These are phyloP conservation scores for Malassezia furfur DNA, from an alignment of 1,284 basidiomycete genomes.

Conservation along the genomic window DNA sequence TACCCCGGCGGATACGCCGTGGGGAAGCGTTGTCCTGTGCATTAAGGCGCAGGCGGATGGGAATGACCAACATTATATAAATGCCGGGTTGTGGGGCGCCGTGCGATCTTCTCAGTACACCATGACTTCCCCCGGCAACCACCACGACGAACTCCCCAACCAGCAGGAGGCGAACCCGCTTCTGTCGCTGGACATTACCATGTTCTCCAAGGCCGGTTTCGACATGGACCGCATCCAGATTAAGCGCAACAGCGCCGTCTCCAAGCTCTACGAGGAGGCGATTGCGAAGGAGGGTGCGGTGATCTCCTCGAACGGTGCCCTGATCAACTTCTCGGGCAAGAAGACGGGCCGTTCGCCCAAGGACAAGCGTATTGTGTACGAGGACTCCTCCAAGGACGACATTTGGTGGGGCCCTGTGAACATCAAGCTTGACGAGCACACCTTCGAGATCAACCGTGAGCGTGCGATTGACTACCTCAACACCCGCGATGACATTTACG, in stretches of 20 bases:
- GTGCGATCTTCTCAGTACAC: background rate
- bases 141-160: constrained; percentile 43
- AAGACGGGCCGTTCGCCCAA: constrained; percentile 97
- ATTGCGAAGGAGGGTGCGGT: constrained; percentile 96
- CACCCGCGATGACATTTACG: constrained; percentile 91
- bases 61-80: background rate
- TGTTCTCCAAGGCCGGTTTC: constrained; percentile 98
- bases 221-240: constrained; percentile 62
- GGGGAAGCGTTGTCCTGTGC: background rate
- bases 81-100: too few species aligned
- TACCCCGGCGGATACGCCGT: background rate
- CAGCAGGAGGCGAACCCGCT: constrained; percentile 23
- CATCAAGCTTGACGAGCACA: constrained; percentile 96
- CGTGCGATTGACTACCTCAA: constrained; percentile 99
- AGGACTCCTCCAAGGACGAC: constrained; percentile 92
- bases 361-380: constrained; percentile 99
- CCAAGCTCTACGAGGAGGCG: constrained; percentile 94
- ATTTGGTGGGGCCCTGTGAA: constrained; percentile 99
- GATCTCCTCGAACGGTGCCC: constrained; percentile 85
- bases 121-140: constrained; percentile 48
- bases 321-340: constrained; percentile 99
- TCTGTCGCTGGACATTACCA: constrained; percentile 67
- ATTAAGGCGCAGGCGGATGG: background rate
- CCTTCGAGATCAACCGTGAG: constrained; percentile 99
- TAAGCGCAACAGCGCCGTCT: constrained; percentile 90